These are phyloP conservation scores for Colletotrichum sp. DNA, from an alignment of 2,329 filamentous ascomycete genomes.

Conservation along the genomic window DNA sequence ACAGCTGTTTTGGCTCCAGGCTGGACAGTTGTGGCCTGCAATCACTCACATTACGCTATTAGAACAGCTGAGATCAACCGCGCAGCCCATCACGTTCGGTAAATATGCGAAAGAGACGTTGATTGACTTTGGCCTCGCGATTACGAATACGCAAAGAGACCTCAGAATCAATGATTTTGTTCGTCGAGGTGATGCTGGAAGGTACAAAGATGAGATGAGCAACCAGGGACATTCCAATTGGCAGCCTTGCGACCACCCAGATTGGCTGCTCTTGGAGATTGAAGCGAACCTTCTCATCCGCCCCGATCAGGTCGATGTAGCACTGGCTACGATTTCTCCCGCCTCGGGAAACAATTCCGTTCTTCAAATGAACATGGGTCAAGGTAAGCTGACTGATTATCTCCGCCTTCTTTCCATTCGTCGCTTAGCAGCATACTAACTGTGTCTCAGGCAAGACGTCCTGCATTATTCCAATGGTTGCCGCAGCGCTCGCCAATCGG, in stretches of 20 bases:
- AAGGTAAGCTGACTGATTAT: constrained; percentile 43
- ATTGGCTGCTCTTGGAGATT: constrained; percentile 72
- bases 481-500: constrained; percentile 48
- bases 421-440: background rate
- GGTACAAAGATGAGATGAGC: constrained; percentile 44
- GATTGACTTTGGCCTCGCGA: constrained; percentile 44
- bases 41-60: constrained; percentile 48
- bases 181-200: constrained; percentile 26
- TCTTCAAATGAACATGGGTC: constrained; percentile 71
- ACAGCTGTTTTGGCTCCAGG: constrained; percentile 44
- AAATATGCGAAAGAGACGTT: constrained; percentile 41
- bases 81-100: constrained; percentile 30
- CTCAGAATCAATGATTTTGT: constrained; percentile 42
- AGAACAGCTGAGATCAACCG: constrained; percentile 46
- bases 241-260: constrained; percentile 55
- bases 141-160: constrained; percentile 50
- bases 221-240: constrained; percentile 62
- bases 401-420: background rate
- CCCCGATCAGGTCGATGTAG: constrained; percentile 65
- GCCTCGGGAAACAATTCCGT: constrained; percentile 59
- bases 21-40: constrained; percentile 49
- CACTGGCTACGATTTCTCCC: constrained; percentile 62
- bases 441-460: constrained; percentile 60
- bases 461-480: constrained; percentile 58
- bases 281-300: constrained; percentile 69